phyloP scores from a whole-genome alignment of 179 eudicot genomes.

The Silene vulgaris region DNA sequence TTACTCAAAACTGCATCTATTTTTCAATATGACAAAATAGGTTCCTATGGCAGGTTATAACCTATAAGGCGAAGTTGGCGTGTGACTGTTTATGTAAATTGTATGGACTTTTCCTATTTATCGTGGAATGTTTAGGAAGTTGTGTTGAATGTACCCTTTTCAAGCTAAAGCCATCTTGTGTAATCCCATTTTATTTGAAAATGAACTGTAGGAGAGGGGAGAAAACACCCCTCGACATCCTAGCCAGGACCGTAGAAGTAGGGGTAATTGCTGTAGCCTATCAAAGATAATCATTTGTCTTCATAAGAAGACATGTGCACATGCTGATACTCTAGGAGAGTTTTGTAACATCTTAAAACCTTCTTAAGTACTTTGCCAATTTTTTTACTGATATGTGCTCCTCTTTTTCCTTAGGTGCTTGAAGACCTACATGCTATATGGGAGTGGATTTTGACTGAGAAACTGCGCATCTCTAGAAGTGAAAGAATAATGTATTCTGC shows the following conservation, averaged over 20 bases:
- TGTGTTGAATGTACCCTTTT: neutral
- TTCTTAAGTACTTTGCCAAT: neutral
- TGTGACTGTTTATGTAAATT: neutral
- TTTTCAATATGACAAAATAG: neutral
- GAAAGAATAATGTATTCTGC: slow-evolving; percentile 75
- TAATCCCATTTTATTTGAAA: neutral
- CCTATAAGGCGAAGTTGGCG: neutral
- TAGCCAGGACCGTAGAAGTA: neutral
- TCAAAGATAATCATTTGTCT: neutral
- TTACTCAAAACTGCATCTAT: neutral
- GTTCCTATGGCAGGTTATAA: neutral
- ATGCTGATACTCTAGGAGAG: neutral
- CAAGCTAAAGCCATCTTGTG: neutral
- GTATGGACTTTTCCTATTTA: neutral
- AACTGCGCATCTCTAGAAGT: slow-evolving; percentile 57
- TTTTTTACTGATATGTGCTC: neutral
- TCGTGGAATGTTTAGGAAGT: neutral
- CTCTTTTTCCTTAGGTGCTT: slow-evolving; percentile 46
- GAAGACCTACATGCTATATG: slow-evolving; percentile 86
- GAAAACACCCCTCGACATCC: neutral
- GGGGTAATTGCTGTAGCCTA: neutral
- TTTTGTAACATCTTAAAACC: neutral
- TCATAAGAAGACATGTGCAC: slow-evolving; percentile 10
- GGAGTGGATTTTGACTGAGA: slow-evolving; percentile 92
- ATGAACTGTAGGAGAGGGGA: neutral